Conservation (phyloP, 352 stramenopile genomes). For the Albugo candida region DNA sequence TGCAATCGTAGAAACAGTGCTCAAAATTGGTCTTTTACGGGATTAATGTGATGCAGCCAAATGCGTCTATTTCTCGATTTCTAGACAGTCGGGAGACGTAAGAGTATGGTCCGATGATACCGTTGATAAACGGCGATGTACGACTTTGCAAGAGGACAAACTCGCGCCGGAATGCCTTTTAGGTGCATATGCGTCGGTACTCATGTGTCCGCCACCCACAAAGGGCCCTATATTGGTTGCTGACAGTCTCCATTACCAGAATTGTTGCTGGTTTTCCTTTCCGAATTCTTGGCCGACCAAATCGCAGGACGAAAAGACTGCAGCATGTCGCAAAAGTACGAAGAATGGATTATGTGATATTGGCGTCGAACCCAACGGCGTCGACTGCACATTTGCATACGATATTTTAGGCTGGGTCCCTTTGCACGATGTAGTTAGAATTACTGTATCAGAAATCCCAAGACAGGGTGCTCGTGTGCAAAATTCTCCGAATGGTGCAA, state of each 20-base stretch:
- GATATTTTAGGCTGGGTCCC: slow-evolving; percentile 55
- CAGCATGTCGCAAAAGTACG: slow-evolving; percentile 22
- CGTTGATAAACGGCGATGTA: slow-evolving; percentile 47
- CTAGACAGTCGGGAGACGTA: slow-evolving; percentile 16
- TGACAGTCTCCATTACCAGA: slow-evolving; percentile 35
- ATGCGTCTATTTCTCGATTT: slow-evolving; percentile 51
- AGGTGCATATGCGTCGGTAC: slow-evolving; percentile 31
- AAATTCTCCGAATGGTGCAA: slow-evolving; percentile 57
- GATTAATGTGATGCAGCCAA: slow-evolving; percentile 49
- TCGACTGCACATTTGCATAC: slow-evolving; percentile 66
- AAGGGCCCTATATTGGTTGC: slow-evolving; percentile 30
- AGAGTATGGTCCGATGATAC: slow-evolving; percentile 49
- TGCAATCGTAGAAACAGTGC: slow-evolving; percentile 69
- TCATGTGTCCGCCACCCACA: no score
- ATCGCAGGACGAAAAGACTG: slow-evolving; percentile 30
- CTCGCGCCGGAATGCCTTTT: slow-evolving; percentile 40
- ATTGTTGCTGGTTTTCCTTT: slow-evolving; percentile 65
- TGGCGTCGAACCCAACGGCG: slow-evolving; percentile 31
- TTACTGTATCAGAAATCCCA: slow-evolving; percentile 33
- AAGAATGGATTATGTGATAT: slow-evolving; percentile 42
- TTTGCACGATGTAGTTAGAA: slow-evolving; percentile 60
- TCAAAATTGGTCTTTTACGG: slow-evolving; percentile 73
- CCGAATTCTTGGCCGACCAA: slow-evolving; percentile 45
- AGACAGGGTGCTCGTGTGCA: slow-evolving; percentile 15
- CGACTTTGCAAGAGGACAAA: slow-evolving; percentile 15